Conservation (phyloP, 169 alveolate genomes). For the Plasmodium ovale region DNA sequence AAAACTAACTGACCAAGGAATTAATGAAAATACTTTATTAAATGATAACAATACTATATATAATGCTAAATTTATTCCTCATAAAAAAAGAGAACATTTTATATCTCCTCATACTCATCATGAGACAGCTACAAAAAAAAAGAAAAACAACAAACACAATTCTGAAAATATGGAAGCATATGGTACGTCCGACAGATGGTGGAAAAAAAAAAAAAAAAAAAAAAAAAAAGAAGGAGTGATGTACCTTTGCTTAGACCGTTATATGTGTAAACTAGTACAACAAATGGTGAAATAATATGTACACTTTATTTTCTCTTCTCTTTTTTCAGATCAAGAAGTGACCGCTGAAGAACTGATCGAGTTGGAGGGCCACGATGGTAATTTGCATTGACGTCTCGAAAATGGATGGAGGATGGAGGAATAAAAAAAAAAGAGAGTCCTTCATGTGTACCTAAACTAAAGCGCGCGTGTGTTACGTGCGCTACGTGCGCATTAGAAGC, state of each 20-base stretch:
- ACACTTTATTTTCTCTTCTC: neutral
- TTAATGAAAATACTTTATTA: slow-evolving; percentile 35
- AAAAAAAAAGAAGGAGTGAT: neutral
- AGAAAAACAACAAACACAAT: neutral
- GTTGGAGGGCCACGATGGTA: slow-evolving; percentile 31
- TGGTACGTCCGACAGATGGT: slow-evolving; percentile 4
- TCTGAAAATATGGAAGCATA: neutral
- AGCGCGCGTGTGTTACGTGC: neutral
- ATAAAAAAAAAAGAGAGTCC: neutral
- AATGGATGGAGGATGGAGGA: too few species aligned
- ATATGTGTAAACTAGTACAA: too few species aligned
- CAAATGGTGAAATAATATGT: too few species aligned
- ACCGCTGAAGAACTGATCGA: slow-evolving; percentile 25
- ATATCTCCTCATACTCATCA: slow-evolving; percentile 45
- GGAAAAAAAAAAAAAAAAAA: neutral
- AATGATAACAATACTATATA: slow-evolving; percentile 13
- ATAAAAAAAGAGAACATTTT: slow-evolving; percentile 24
- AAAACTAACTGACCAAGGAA: slow-evolving; percentile 27
- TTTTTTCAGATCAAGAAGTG: slow-evolving; percentile 12
- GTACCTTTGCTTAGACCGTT: neutral
- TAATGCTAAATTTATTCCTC: slow-evolving; percentile 25
- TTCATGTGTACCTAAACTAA: neutral
- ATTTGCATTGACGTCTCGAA: too few species aligned
- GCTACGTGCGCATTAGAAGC: too few species aligned
- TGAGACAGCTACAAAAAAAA: neutral